phyloP scores from a whole-genome alignment of 1,284 basidiomycete genomes.

The Pseudozyma sp. region DNA sequence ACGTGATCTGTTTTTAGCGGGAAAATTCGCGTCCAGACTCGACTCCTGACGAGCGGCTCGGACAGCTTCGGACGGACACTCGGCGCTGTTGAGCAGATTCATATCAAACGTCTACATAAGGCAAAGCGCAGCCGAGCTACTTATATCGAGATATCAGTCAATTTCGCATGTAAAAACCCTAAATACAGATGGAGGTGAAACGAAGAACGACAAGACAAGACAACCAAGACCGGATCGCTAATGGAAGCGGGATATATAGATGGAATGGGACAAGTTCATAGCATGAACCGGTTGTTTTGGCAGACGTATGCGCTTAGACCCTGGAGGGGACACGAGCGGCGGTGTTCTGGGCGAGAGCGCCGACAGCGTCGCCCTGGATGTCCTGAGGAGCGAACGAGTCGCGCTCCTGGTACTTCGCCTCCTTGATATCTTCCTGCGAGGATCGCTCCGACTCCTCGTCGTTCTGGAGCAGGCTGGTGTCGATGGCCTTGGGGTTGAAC shows the following conservation, averaged over 20 bases:
- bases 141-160: constrained; percentile 1
- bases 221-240: background rate
- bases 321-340: constrained; percentile 37
- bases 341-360: constrained; percentile 47
- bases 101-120: background rate
- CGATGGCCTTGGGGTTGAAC: constrained; percentile 68
- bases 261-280: constrained; percentile 1
- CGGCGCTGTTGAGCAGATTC: no score
- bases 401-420: constrained; percentile 44
- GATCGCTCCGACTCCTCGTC: constrained; percentile 51
- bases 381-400: constrained; percentile 45
- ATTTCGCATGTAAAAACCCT: constrained; percentile 1
- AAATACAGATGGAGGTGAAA: background rate
- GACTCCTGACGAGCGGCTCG: background rate
- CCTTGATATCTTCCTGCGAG: constrained; percentile 37
- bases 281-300: no score
- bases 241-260: background rate
- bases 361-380: constrained; percentile 42
- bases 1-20: constrained; percentile 17
- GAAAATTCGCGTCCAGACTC: background rate
- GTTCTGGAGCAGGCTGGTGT: constrained; percentile 36
- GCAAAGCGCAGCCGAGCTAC: no score
- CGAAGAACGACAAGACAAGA: background rate
- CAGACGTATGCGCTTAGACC: no score
- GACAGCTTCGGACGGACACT: background rate